Conservation (phyloP, 1,284 basidiomycete species). For the Apiotrichum mycotoxinovorans region DNA sequence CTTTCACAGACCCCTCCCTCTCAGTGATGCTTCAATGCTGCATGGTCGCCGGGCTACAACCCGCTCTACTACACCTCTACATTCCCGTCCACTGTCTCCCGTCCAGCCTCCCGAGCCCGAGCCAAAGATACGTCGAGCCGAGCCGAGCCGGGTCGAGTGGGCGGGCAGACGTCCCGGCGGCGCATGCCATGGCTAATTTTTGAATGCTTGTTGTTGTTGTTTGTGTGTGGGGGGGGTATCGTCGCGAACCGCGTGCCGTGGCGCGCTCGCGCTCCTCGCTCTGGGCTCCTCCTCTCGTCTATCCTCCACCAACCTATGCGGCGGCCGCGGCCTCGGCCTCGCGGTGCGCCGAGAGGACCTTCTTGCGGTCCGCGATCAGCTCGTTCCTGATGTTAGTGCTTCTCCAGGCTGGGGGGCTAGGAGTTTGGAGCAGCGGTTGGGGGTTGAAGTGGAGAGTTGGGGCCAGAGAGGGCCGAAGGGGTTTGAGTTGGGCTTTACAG, state of each 20-base stretch:
- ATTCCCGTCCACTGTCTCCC: background rate
- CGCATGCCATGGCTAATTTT: too few relatives aligned
- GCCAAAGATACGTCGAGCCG: too few relatives aligned
- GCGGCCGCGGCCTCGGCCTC: slow-evolving; percentile 27
- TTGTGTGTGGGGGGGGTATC: background rate
- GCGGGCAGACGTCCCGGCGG: too few relatives aligned
- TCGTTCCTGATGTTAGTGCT: slow-evolving; percentile 22
- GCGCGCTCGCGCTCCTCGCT: too few relatives aligned
- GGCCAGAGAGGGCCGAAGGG: too few relatives aligned
- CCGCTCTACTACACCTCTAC: background rate
- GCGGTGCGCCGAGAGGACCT: slow-evolving; percentile 26
- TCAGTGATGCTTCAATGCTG: background rate
- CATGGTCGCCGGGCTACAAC: background rate
- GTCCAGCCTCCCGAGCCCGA: too few relatives aligned
- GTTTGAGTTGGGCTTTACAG: too few relatives aligned
- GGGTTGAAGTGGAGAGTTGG: background rate
- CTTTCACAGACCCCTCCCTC: background rate
- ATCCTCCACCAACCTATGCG: background rate
- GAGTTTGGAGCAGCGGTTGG: background rate
- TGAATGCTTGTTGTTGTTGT: too few relatives aligned
- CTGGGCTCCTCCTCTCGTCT: background rate
- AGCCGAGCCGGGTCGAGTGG: too few relatives aligned
- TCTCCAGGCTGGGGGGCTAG: background rate
- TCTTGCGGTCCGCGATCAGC: slow-evolving; percentile 33
- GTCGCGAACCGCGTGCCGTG: too few relatives aligned